Evolutionary conservation across 805 yeast species (phyloP), one percentile per base, ranked within the genome.

Genomic region (Kurtzmaniella fragi): DNA sequence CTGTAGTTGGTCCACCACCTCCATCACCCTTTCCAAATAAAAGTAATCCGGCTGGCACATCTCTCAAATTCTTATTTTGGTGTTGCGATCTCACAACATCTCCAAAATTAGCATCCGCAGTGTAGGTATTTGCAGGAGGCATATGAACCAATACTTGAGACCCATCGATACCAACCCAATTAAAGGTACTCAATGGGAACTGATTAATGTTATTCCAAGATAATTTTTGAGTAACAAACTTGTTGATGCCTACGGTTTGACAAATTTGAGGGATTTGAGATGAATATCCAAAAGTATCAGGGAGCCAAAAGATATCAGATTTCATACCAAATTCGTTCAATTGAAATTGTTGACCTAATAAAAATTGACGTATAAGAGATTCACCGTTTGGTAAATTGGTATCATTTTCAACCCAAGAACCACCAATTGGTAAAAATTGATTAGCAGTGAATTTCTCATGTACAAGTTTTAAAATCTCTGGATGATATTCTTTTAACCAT

Each of bases 351-450:
- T 91, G 99, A 14, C 99, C 99, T 42, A 85, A 77, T 39, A 90
- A 67, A 52, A 90, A 86, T 56, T 91, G 99, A 47, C 99, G 77
- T 5, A 81, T 80, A 40, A 91, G 67, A 0, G 96, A 83, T 61
- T 91, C 99, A 32, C 98, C 97, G 45, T 77, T 70, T n/a, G 99
- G 99, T 64, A 91, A 71, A 61, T 91, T 91, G 9, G 98, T 91
- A 59, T 91, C 99, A 58, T 88, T 83, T 62, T 91, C 99, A 32
- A 93, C 98, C 98, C 98, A 91, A 0, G 96, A 80, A 5, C 99
- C 99, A 38, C 99, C 99, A 43, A 93, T 76, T 9, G 96, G 95
- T 35, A 90, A 71, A 52, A 91, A 91, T 47, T 84, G 82, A 38
- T 85, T 84, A 15, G 77, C 77, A 35, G 75, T 67, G 39, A 82